phyloP scores from a whole-genome alignment of 1,139 yeast genomes.

The Hyphopichia buzzinii region DNA sequence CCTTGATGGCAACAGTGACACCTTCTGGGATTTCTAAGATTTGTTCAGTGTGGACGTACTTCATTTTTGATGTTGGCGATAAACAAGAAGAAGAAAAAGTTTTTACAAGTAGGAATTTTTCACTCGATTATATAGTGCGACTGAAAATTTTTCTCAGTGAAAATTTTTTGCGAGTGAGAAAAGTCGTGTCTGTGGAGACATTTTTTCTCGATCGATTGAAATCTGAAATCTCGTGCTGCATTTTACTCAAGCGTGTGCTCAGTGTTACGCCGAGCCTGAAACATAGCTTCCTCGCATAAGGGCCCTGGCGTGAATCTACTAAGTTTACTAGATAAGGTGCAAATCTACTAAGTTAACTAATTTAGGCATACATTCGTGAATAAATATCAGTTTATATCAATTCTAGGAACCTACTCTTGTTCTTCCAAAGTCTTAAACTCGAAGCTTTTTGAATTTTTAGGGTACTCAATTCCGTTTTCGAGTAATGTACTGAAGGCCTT shows the following conservation, averaged over 20 bases:
- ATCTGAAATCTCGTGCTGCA: no score
- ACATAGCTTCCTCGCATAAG: no score
- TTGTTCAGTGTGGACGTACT: conserved; percentile 95
- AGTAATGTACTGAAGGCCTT: conserved; percentile 65
- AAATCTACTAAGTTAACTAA: no score
- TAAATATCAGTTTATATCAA: no score
- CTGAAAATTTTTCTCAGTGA: conserved; percentile 1
- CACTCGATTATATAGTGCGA: background rate
- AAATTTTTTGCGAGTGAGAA: background rate
- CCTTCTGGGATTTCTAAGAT: conserved; percentile 90
- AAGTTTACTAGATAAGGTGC: no score
- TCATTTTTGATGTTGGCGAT: conserved; percentile 49
- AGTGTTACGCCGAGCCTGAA: no score
- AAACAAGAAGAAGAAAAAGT: conserved; percentile 5
- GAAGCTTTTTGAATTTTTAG: conserved; percentile 43
- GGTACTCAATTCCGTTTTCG: conserved; percentile 71
- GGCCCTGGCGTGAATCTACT: no score
- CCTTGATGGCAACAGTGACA: conserved; percentile 86
- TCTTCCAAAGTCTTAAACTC: conserved; percentile 71
- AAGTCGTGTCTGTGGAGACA: background rate
- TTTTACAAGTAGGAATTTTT: background rate
- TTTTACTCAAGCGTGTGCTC: no score
- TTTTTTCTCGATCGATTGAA: background rate
- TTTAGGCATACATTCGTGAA: no score
- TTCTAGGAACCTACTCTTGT: conserved; percentile 36